Percentiles rank a stretch among this genome's conserved stretches.
Evolutionary conservation across 495 filamentous ascomycete genomes (phyloP).

Genomic region (Hypomontagnella submonticulosa): DNA sequence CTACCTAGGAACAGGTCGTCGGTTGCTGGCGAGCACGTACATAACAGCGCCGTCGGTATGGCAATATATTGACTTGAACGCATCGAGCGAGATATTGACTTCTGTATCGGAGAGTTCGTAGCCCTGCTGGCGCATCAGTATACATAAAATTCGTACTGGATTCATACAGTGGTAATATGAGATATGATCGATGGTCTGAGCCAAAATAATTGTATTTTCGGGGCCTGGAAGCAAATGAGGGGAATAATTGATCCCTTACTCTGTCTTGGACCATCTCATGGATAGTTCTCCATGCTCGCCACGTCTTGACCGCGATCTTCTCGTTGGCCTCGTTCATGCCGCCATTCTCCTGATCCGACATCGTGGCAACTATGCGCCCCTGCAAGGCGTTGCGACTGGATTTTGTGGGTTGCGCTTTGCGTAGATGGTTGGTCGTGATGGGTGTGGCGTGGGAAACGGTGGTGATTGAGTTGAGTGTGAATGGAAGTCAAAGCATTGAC

Average conservation of each 20-base stretch:
- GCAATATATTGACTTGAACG: slow-evolving; percentile 75
- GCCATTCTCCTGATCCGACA: slow-evolving; percentile 65
- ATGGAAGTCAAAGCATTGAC: slow-evolving; percentile 25
- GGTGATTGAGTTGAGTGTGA: not conserved
- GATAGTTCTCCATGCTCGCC: slow-evolving; percentile 88
- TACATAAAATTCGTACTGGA: slow-evolving; percentile 10
- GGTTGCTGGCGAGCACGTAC: slow-evolving; percentile 57
- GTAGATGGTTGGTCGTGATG: slow-evolving; percentile 6
- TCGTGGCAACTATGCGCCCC: slow-evolving; percentile 42
- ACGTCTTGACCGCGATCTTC: slow-evolving; percentile 76
- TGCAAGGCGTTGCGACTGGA: slow-evolving; percentile 13
- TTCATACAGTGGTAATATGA: not conserved
- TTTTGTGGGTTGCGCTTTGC: not conserved
- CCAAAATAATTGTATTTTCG: not conserved
- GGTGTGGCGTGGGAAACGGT: not conserved
- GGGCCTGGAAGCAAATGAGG: not conserved
- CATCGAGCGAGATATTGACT: slow-evolving; percentile 79
- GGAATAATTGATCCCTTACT: slow-evolving; percentile 58
- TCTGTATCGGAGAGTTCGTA: slow-evolving; percentile 93
- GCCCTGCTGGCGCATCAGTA: slow-evolving; percentile 66
- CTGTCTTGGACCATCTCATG: slow-evolving; percentile 89
- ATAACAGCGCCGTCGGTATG: slow-evolving; percentile 75
- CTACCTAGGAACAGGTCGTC: slow-evolving; percentile 20
- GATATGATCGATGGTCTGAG: not conserved
- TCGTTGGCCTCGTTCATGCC: slow-evolving; percentile 63